These are phyloP conservation scores for Spergularia marina DNA, from an alignment of 148 eudicot species.

Conservation along the genomic window DNA sequence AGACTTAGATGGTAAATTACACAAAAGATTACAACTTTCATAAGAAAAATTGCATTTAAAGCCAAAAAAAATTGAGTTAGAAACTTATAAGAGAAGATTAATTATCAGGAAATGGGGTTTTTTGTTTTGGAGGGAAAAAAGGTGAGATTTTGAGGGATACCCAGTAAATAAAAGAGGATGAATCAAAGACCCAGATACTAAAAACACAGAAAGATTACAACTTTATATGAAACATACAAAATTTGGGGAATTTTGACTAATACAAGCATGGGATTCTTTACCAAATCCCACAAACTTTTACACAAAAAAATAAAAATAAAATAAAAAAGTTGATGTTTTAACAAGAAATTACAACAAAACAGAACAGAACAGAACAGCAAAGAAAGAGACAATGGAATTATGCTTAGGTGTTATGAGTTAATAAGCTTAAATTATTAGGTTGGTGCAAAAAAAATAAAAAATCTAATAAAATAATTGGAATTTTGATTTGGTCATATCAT, in stretches of 20 bases:
- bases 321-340: slow-evolving; percentile 1
- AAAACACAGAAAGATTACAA: slow-evolving; percentile 8
- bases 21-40: too few species aligned
- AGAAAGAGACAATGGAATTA: slow-evolving; percentile 11
- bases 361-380: not conserved
- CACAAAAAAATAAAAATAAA: not conserved
- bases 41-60: too few species aligned
- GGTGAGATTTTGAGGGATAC: slow-evolving; percentile 14
- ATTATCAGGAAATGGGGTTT: not conserved
- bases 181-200: slow-evolving; percentile 24
- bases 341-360: not conserved
- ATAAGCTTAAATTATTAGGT: not conserved
- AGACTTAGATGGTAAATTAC: too few species aligned
- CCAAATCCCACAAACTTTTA: too few species aligned
- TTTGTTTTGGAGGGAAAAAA: slow-evolving; percentile 5
- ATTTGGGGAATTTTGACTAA: not conserved
- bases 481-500: slow-evolving; percentile 23
- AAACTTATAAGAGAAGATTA: not conserved
- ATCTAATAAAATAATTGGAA: slow-evolving; percentile 16
- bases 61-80: too few species aligned
- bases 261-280: too few species aligned
- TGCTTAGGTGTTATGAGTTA: not conserved
- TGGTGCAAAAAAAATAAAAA: slow-evolving; percentile 3
- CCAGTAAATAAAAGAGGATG: slow-evolving; percentile 17
- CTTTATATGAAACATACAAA: not conserved